Conservation (phyloP, 805 yeast species). For the Yarrowia keelungensis region DNA sequence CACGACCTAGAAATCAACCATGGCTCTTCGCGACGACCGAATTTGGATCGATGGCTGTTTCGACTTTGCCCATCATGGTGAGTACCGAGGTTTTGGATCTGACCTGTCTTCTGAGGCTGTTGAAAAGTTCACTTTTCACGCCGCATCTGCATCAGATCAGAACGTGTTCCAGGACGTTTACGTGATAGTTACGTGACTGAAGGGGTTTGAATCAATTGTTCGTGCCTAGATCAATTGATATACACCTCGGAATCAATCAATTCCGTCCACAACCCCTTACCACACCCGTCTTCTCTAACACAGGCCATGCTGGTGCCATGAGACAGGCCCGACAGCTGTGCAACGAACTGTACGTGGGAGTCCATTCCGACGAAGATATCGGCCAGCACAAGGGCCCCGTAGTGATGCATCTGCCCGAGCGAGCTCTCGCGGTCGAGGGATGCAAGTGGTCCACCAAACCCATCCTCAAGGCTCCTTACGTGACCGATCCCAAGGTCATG, state of each 20-base stretch:
- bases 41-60: slow-evolving; percentile 99
- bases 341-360: slow-evolving; percentile 77
- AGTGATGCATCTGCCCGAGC: slow-evolving; percentile 83
- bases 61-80: slow-evolving; percentile 96
- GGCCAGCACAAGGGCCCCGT: slow-evolving; percentile 86
- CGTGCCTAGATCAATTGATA: not conserved
- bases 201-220: too few species aligned
- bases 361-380: slow-evolving; percentile 91
- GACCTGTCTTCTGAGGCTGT: too few species aligned
- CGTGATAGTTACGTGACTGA: too few species aligned
- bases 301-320: slow-evolving; percentile 92
- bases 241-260: not conserved
- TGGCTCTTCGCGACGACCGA: slow-evolving; percentile 47
- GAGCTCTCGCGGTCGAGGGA: slow-evolving; percentile 83
- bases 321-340: slow-evolving; percentile 90
- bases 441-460: slow-evolving; percentile 86
- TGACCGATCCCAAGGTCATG: slow-evolving; percentile 83
- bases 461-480: slow-evolving; percentile 87
- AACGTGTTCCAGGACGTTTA: too few species aligned
- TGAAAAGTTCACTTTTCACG: too few species aligned
- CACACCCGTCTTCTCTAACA: slow-evolving; percentile 2
- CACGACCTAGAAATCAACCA: slow-evolving; percentile 12
- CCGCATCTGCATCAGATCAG: too few species aligned
- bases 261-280: too few species aligned
- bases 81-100: slow-evolving; percentile 43